phyloP scores from a whole-genome alignment of 768 basidiomycete genomes.

The Leccinellum albellum region DNA sequence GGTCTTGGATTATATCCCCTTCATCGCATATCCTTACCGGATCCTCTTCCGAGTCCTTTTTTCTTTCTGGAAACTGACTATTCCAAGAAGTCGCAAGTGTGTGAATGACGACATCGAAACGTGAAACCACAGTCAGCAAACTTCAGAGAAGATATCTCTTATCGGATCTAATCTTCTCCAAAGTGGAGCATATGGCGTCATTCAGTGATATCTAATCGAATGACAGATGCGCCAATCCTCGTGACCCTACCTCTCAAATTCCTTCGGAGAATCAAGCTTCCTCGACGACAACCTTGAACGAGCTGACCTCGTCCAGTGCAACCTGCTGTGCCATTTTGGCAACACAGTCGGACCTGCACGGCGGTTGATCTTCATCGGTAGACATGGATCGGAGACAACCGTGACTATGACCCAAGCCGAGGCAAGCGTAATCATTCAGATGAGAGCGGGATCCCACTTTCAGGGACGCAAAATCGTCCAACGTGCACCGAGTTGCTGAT shows the following conservation, averaged over 20 bases:
- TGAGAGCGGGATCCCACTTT: background rate
- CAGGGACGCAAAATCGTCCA: background rate
- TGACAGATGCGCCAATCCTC: background rate
- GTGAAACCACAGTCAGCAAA: background rate
- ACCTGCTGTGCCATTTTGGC: background rate
- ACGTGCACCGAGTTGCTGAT: background rate
- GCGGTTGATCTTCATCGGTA: background rate
- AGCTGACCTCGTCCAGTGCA: background rate
- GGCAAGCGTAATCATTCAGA: background rate
- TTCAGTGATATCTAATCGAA: background rate
- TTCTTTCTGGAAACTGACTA: no score
- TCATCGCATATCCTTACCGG: no score
- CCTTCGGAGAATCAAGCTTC: background rate
- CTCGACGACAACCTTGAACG: background rate
- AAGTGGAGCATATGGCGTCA: background rate
- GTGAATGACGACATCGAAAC: background rate
- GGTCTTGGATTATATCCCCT: no score
- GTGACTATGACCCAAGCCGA: background rate
- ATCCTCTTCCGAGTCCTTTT: no score
- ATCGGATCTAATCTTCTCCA: background rate
- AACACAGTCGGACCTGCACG: background rate
- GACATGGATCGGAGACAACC: background rate
- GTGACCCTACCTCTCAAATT: background rate
- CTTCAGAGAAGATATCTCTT: background rate
- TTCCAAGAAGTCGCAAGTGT: no score